Evolutionary conservation across 179 eudicot genomes (phyloP).

Genomic region (Silene vulgaris): DNA sequence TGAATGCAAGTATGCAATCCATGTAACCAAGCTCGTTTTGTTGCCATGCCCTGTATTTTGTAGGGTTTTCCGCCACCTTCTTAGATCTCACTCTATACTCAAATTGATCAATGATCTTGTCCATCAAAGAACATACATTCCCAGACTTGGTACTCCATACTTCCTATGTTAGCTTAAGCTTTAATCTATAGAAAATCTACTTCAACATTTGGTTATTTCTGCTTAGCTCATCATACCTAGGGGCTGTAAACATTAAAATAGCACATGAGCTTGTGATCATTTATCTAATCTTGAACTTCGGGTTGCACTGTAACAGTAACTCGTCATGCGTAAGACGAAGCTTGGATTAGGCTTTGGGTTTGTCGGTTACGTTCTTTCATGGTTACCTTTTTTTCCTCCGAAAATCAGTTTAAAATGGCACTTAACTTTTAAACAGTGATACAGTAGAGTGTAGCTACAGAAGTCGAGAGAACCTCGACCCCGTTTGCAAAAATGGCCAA

Average conservation of each 20-base stretch:
- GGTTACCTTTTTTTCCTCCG: too few species aligned
- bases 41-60: constrained; percentile 12
- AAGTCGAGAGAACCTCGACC: not conserved
- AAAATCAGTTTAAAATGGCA: too few species aligned
- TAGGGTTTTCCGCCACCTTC: constrained; percentile 21
- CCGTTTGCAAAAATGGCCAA: not conserved
- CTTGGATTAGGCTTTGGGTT: too few species aligned
- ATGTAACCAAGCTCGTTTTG: constrained; percentile 8
- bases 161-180: not conserved
- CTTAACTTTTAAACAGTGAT: too few species aligned
- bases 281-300: too few species aligned
- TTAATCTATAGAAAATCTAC: not conserved
- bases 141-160: not conserved
- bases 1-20: constrained; percentile 4
- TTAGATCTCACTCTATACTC: constrained; percentile 15
- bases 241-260: too few species aligned
- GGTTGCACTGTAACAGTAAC: too few species aligned
- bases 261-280: too few species aligned
- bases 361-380: too few species aligned
- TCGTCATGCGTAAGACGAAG: too few species aligned
- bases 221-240: not conserved
- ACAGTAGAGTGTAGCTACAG: not conserved
- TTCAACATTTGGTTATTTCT: not conserved
- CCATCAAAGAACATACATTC: not conserved
- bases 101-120: constrained; percentile 9